Evolutionary conservation across 208 protist species (phyloP).

Genomic region (Strigomonas oncopelti): DNA sequence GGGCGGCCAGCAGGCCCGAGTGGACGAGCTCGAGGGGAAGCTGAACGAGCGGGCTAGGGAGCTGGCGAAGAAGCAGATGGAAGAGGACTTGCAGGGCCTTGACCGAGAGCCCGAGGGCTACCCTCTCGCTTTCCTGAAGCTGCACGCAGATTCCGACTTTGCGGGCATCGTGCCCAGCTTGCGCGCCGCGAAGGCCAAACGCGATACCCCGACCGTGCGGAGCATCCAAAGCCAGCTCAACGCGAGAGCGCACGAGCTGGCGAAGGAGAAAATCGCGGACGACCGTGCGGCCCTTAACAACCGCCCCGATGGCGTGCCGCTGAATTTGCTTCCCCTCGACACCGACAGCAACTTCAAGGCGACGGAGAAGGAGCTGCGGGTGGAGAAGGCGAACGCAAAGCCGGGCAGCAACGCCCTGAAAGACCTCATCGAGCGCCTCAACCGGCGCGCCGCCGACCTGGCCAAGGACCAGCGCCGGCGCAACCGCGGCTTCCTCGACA

Average conservation of each 20-base stretch:
- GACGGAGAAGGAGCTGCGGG: conserved; percentile 60
- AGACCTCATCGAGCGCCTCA: conserved; percentile 42
- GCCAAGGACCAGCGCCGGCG: conserved; percentile 44
- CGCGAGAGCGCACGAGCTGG: conserved; percentile 48
- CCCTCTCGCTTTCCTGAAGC: conserved; percentile 43
- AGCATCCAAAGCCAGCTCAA: conserved; percentile 54
- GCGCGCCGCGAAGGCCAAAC: conserved; percentile 36
- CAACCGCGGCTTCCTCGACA: conserved; percentile 64
- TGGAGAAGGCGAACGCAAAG: conserved; percentile 31
- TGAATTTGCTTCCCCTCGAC: conserved; percentile 55
- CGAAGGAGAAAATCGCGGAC: conserved; percentile 39
- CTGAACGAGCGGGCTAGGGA: conserved; percentile 60
- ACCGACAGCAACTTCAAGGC: conserved; percentile 49
- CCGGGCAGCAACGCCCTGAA: conserved; percentile 27
- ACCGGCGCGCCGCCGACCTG: conserved; percentile 48
- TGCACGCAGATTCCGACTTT: conserved; percentile 56
- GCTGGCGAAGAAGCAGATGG: conserved; percentile 60
- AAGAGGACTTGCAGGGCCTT: conserved; percentile 55
- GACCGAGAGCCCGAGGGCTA: conserved; percentile 59
- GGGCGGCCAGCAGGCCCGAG: conserved; percentile 28
- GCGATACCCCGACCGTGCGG: conserved; percentile 24
- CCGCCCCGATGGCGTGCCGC: conserved; percentile 57
- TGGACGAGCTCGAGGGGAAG: conserved; percentile 48
- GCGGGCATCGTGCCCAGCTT: conserved; percentile 32
- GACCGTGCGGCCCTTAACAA: conserved; percentile 60